Conservation (phyloP, 805 yeast species). For the Candida awuae region DNA sequence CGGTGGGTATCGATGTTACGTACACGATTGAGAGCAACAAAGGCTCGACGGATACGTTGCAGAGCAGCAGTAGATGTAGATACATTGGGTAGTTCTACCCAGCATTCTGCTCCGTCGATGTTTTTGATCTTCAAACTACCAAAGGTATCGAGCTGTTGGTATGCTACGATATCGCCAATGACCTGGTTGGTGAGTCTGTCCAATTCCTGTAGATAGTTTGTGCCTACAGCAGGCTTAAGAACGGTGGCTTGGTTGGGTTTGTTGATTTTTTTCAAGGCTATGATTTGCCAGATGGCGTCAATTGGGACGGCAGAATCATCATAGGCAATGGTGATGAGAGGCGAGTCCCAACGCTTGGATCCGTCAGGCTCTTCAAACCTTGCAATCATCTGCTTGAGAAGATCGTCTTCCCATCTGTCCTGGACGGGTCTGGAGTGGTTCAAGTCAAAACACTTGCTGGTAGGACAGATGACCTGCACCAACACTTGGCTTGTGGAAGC, state of each 20-base stretch:
- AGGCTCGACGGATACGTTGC: constrained; percentile 78
- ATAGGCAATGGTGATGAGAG: constrained; percentile 62
- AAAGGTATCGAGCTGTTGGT: constrained; percentile 43
- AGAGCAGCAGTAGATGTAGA: constrained; percentile 65
- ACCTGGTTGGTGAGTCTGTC: constrained; percentile 66
- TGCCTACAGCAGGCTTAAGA: constrained; percentile 69
- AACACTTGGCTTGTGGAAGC: constrained; percentile 75
- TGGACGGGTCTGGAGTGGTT: constrained; percentile 32
- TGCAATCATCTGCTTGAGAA: constrained; percentile 64
- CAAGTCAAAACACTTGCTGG: constrained; percentile 48
- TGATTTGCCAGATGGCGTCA: constrained; percentile 57
- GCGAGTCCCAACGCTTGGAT: constrained; percentile 87
- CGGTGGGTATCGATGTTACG: constrained; percentile 63
- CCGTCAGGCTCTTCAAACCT: constrained; percentile 92
- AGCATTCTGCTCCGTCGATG: constrained; percentile 30
- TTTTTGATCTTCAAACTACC: constrained; percentile 38
- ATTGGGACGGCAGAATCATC: constrained; percentile 50
- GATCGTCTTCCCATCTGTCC: constrained; percentile 53
- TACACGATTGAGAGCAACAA: constrained; percentile 72
- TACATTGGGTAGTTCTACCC: constrained; percentile 52
- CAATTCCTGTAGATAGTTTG: constrained; percentile 68
- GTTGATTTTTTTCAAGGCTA: constrained; percentile 53
- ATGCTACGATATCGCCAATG: constrained; percentile 51
- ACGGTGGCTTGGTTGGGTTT: constrained; percentile 82
- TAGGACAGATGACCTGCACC: constrained; percentile 66